These are phyloP conservation scores for Phytophthora citrophthora DNA, from an alignment of 352 stramenopile species.

Conservation along the genomic window DNA sequence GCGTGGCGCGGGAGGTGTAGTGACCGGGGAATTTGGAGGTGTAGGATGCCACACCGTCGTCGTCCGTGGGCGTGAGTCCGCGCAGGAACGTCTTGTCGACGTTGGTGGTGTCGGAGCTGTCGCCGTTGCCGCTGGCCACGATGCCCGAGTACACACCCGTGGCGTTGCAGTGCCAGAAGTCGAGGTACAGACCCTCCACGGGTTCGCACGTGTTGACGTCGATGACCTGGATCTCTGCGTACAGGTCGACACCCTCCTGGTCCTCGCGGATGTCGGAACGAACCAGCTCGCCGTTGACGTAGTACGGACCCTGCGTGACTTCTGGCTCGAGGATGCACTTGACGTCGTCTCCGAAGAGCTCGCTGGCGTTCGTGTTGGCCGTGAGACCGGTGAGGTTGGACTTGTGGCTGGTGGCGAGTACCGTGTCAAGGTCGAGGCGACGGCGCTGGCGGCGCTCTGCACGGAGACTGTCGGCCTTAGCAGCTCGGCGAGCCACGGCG, in stretches of 20 bases:
- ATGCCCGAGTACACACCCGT: constrained; percentile 36
- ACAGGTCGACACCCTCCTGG: constrained; percentile 28
- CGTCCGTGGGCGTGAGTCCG: constrained; percentile 25
- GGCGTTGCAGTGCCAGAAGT: constrained; percentile 40
- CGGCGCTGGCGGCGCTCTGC: constrained; percentile 15
- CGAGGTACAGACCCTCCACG: constrained; percentile 26
- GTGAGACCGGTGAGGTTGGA: constrained; percentile 27
- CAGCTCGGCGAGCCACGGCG: constrained; percentile 8
- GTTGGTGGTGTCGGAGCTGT: constrained; percentile 28
- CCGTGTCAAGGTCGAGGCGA: constrained; percentile 25
- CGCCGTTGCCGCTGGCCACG: constrained; percentile 27
- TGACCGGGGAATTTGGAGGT: constrained; percentile 30
- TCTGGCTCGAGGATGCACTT: constrained; percentile 35
- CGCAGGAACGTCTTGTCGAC: constrained; percentile 25
- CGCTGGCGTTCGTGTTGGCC: constrained; percentile 12
- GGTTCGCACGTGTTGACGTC: constrained; percentile 35
- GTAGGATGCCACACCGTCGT: constrained; percentile 22
- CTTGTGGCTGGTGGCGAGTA: constrained; percentile 24
- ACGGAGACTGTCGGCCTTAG: constrained; percentile 18
- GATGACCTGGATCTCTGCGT: constrained; percentile 34
- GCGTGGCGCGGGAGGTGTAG: constrained; percentile 29
- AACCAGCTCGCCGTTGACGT: constrained; percentile 30
- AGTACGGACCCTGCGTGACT: constrained; percentile 32
- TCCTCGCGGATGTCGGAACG: constrained; percentile 28
- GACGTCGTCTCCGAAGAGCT: constrained; percentile 27